These are phyloP conservation scores for Diplogelasinospora grovesii DNA, from an alignment of 495 filamentous ascomycete species.

Conservation along the genomic window DNA sequence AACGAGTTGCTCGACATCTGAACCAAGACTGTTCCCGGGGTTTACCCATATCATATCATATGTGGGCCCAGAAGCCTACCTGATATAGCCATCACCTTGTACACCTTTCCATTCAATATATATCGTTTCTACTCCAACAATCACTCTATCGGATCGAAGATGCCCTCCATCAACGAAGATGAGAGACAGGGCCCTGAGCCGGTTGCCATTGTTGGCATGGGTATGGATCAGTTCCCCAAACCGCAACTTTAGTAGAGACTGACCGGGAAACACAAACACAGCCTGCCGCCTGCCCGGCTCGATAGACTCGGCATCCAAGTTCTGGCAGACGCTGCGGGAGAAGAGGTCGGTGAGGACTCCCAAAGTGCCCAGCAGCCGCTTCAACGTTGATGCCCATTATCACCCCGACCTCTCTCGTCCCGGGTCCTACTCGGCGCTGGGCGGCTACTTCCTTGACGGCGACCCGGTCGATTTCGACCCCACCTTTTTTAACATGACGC, in stretches of 20 bases:
- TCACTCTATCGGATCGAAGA: too few species aligned
- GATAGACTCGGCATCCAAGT: conserved; percentile 30
- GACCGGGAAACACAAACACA: neutral
- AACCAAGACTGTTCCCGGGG: too few species aligned
- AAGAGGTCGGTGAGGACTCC: conserved; percentile 3
- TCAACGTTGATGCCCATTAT: conserved; percentile 52
- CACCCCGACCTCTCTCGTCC: conserved; percentile 43
- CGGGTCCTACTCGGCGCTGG: conserved; percentile 28
- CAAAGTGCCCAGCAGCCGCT: conserved; percentile 52
- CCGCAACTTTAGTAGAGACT: neutral
- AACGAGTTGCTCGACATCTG: too few species aligned
- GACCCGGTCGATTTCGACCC: conserved; percentile 38
- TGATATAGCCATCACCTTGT: too few species aligned
- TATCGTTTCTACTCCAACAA: too few species aligned
- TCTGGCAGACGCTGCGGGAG: conserved; percentile 32
- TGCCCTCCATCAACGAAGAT: too few species aligned
- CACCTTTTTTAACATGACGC: conserved; percentile 45
- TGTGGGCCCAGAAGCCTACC: too few species aligned
- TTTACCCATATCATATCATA: too few species aligned
- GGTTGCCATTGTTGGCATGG: conserved; percentile 49
- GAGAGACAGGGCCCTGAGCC: too few species aligned
- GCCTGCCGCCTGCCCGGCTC: conserved; percentile 46
- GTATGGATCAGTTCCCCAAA: neutral
- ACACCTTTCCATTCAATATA: too few species aligned
- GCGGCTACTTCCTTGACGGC: conserved; percentile 55